Evolutionary conservation across 1,139 yeast genomes (phyloP), one percentile per base, ranked within the genome.

Genomic region (Scheffersomyces illinoinensis): DNA sequence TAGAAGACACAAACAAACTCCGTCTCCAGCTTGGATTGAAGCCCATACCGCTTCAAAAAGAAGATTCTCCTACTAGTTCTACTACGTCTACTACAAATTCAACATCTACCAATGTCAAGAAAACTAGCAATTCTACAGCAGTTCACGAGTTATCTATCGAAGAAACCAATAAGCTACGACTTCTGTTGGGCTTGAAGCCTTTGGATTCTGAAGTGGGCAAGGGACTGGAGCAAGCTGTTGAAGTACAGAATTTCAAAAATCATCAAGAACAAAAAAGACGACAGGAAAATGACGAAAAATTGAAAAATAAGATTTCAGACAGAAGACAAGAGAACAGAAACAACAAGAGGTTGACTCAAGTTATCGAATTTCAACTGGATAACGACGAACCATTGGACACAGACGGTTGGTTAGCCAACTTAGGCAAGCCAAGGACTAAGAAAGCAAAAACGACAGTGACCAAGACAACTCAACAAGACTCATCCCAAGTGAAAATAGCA

Each of bases 121-220:
- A 33, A 12, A 33, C 43, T 10, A 12, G 43, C 43, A 33, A 12
- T 8, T 12, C 43, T 33, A 10, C 43, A 10, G 10, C 46, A 5
- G 53, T 33, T 5, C 24, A 56, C 10, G 73, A 66, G 60, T 71
- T 83, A 10, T 79, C 86, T 0, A 58, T 84, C 5, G 85, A 81
- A 59, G 89, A 85, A 64, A 85, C 89, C 0, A 85, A 85, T 66
- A 76, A 71, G 62, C 73, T 85, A 4, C 73, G 90, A 53, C 60
- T 71, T 6, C 76, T 83, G 47, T 61, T 85, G 20, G 89, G 89
- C 0, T 70, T 85, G 46, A 76, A 77, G 50, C 84, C 83, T 2
- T 62, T 57, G 2, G 39, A 51, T 33, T 55, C 52, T 21, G 57
- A 52, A 10, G 53, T 47, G 4, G 43, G 24, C 50, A 50, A 48